A percentile compares a stretch with the other conserved stretches of the same genome.
Conservation (phyloP, 495 filamentous ascomycete species). For the Polyplosphaeria fusca region DNA sequence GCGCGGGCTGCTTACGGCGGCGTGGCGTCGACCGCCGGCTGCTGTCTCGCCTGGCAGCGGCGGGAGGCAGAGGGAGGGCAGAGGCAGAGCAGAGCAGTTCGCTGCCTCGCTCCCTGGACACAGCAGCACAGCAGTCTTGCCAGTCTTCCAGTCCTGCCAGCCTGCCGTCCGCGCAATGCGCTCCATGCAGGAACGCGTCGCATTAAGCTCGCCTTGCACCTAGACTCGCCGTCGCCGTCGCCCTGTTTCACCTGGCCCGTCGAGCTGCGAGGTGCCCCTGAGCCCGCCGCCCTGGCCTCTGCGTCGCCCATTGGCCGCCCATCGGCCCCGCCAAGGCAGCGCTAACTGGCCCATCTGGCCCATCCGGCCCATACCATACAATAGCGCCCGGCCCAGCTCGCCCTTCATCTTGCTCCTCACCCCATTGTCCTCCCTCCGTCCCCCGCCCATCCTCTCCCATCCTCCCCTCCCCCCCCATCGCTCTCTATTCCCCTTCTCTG, state of each 20-base stretch:
- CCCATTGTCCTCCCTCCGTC: constrained; percentile 32
- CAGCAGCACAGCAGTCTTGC: neutral
- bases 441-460: constrained; percentile 31
- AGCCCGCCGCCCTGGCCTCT: neutral
- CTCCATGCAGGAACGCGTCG: neutral
- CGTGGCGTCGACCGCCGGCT: neutral
- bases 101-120: neutral
- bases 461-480: constrained; percentile 29
- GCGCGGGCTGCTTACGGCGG: neutral
- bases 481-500: constrained; percentile 41
- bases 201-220: neutral
- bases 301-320: neutral
- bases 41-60: too few relatives aligned
- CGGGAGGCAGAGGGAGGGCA: too few relatives aligned
- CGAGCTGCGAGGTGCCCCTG: neutral
- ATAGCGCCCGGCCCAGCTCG: constrained; percentile 41
- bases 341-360: constrained; percentile 40
- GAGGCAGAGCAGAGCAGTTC: neutral
- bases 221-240: neutral
- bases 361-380: constrained; percentile 30
- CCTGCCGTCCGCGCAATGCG: neutral
- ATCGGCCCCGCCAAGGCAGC: neutral
- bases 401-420: constrained; percentile 47
- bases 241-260: neutral
- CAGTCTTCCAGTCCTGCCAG: neutral